Base-by-base conservation (phyloP, 371 early-diverging fungal genomes). In the Fennellomyces sp. region DNA sequence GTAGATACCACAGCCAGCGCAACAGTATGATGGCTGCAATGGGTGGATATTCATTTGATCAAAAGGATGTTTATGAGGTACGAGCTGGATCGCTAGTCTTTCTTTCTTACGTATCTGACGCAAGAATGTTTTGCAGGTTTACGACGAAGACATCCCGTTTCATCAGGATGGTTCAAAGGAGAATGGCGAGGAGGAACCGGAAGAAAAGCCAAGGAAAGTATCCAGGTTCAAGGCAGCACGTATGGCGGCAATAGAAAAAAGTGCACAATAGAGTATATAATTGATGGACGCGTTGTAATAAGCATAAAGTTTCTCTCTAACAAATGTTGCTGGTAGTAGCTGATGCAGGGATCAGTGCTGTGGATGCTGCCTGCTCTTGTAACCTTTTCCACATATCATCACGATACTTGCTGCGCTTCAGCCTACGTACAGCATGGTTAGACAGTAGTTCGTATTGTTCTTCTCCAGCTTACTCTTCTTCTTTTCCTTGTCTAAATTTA, bases 161-260 rank as follows among this genome's bases (percentile, higher is more conserved):
- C 76, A 45, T 19, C 56, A 63, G 5, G 6, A 13, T 3, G 52
- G 52, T 13, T 29, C 28, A 5, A 10, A 61, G 13, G 19, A 63
- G 17, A 56, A 68, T 19, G 48, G 56, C 5, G 27, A 61, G 41
- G 35, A 61, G 8, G 57, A 66, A 11, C 47, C 65, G 21, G 69
- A 66, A 50, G 63, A 38, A 27, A 60, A 53, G 30, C 78, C 78
- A 6, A 73, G 58, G 47, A 78, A 72, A 41, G 62, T 81, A 53
- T 81, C 81, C 0, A 51, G 74, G 33, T 81, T 81, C 59, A 81
- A 81, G 41, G 78, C 78, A 13, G 78, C 81, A 8, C 66, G 78
- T 50, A 42, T 81, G 30, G 67, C 65, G 8, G 56, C 61, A 28
- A 25, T 36, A 27, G 50, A 48, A 33, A 49, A 58, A 11, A 45